Conservation (phyloP, 352 stramenopile genomes). For the Plasmopara muralis region DNA sequence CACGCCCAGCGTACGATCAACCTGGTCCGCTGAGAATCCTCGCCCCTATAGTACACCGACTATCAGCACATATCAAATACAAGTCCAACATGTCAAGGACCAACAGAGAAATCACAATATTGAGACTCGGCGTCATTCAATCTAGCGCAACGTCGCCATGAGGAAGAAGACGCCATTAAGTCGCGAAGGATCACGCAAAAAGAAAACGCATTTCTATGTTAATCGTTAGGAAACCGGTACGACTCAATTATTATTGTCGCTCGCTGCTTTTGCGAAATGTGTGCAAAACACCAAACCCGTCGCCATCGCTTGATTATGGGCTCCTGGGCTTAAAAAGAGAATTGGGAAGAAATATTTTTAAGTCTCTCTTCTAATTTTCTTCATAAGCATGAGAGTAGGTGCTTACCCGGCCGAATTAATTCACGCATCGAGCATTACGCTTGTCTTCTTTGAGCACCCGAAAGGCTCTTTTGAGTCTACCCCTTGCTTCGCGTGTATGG, state of each 20-base stretch:
- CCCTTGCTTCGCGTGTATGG: too few species aligned
- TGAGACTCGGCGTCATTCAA: slow-evolving; percentile 32
- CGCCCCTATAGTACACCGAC: neutral
- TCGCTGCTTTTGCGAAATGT: slow-evolving; percentile 73
- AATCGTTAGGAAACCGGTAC: neutral
- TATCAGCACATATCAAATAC: neutral
- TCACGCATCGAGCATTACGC: too few species aligned
- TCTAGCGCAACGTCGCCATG: slow-evolving; percentile 31
- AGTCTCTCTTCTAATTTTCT: too few species aligned
- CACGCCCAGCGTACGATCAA: slow-evolving; percentile 58
- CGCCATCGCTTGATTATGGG: slow-evolving; percentile 4
- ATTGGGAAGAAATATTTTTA: too few species aligned
- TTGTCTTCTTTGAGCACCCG: too few species aligned
- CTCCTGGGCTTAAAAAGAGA: slow-evolving; percentile 22
- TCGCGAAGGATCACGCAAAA: slow-evolving; percentile 1
- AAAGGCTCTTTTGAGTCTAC: too few species aligned
- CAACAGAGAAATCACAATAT: slow-evolving; percentile 7
- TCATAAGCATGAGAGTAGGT: too few species aligned
- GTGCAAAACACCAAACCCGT: slow-evolving; percentile 47
- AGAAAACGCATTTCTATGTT: neutral
- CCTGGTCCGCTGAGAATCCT: slow-evolving; percentile 37
- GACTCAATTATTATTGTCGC: neutral
- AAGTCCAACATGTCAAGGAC: too few species aligned
- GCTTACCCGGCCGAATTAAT: too few species aligned
- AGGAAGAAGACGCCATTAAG: slow-evolving; percentile 22